Evolutionary conservation across 2,329 filamentous ascomycete species (phyloP), one percentile per base, ranked within the genome.

Genomic region (Colletotrichum viniferum): DNA sequence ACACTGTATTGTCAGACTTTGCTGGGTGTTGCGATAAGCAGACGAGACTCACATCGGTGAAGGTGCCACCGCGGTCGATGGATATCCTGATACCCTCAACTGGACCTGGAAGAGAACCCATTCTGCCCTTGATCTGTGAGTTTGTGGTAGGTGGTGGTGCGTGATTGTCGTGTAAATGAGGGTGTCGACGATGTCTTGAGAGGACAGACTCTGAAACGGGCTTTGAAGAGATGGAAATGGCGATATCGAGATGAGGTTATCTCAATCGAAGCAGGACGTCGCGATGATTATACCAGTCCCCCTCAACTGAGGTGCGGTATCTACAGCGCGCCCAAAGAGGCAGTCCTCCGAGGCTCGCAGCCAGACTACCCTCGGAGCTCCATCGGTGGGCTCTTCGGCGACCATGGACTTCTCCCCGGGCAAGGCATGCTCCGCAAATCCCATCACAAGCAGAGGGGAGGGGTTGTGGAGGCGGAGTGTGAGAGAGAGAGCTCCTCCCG

Each of bases 31-130:
- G 58, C 58, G n/a, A 30, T 6, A 1, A 34, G 58, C 88, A 89
- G 43, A 91, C 91, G 8, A 87, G 90, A 28, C 93, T 90, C 5
- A 67, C 73, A 81, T 94, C 93, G 28, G 92, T 94, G 81, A 94
- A 94, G 38, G 93, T 94, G 63, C 83, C 83, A 60, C 82, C 83
- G 36, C 83, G 80, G 73, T 84, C 82, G 55, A 84, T 75, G 56
- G 73, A 75, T 56, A 75, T 72, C 58, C 73, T 75, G 62, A 74
- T 72, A 26, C 73, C 73, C n/a, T 72, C 69, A 24, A 75, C 69
- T 13, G 69, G 73, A 43, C 73, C 73, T 14, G 69, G 56, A 55
- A 75, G 62, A 13, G 73, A 75, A 67, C 62, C 73, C 73, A 75
- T 75, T 2, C 13, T 16, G 48, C 43, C 43, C 43, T 58, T 63